Evolutionary conservation across 306 rosid genomes (phyloP).

Genomic region (Cicer cuneatum): DNA sequence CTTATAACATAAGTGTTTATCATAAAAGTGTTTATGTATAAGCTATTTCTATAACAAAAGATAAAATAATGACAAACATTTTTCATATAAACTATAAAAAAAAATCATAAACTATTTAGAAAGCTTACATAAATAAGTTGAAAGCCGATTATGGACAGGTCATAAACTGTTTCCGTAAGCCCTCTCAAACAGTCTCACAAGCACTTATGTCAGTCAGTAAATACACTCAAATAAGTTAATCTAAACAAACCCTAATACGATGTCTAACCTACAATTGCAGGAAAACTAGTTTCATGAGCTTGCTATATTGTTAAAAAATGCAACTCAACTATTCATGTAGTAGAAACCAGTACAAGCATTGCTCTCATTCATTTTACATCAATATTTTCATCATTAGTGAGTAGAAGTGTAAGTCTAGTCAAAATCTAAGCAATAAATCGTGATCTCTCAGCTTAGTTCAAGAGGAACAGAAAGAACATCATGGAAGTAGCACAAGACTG

Average conservation of each 20-base stretch:
- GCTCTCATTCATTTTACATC: constrained; percentile 27
- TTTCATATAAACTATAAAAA: background rate
- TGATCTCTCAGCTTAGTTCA: constrained; percentile 29
- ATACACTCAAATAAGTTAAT: too few species aligned
- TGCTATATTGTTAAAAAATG: constrained; percentile 5
- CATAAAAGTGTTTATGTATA: background rate
- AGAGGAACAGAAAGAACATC: constrained; percentile 3
- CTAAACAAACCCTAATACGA: too few species aligned
- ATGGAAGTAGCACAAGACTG: constrained; percentile 8
- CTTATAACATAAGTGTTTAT: background rate
- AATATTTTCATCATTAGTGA: constrained; percentile 15
- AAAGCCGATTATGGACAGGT: too few species aligned
- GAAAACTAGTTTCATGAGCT: constrained; percentile 31
- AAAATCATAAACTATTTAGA: background rate
- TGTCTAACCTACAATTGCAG: background rate
- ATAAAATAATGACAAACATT: background rate
- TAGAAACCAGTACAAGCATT: constrained; percentile 2
- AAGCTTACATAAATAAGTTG: background rate
- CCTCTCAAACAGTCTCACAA: too few species aligned
- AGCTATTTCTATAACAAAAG: background rate
- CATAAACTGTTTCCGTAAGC: background rate
- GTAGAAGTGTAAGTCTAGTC: constrained; percentile 16
- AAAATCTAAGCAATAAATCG: constrained; percentile 31
- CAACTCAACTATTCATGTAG: background rate
- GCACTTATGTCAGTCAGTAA: too few species aligned